Conservation (phyloP, 2,329 filamentous ascomycete genomes). For the Rosellinia necatrix region DNA sequence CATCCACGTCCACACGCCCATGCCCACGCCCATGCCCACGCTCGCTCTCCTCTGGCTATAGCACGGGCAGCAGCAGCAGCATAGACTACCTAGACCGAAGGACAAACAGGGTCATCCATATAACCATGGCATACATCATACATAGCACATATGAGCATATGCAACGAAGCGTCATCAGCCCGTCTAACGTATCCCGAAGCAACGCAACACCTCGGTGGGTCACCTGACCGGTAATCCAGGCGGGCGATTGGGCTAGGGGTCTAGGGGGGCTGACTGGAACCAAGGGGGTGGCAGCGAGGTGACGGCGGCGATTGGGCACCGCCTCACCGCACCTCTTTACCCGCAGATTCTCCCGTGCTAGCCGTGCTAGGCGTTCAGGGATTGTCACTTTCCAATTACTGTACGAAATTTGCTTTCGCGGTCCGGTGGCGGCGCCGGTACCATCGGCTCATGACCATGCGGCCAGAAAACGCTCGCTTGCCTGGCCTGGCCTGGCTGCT, state of each 20-base stretch:
- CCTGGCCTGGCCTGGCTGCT: not conserved
- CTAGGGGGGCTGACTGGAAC: not conserved
- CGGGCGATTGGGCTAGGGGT: slow-evolving; percentile 11
- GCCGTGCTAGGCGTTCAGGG: slow-evolving; percentile 24
- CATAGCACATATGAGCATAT: not conserved
- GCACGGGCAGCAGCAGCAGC: too few species aligned
- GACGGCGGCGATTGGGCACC: slow-evolving; percentile 18
- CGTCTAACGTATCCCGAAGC: slow-evolving; percentile 2
- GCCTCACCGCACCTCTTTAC: slow-evolving; percentile 26
- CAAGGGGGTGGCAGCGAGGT: slow-evolving; percentile 2
- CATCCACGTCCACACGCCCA: too few species aligned
- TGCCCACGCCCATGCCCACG: too few species aligned
- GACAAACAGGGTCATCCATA: too few species aligned
- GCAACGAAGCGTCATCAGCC: not conserved
- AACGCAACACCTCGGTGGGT: slow-evolving; percentile 16
- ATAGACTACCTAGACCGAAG: too few species aligned
- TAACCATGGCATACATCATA: not conserved
- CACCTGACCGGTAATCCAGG: slow-evolving; percentile 20
- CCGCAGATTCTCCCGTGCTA: slow-evolving; percentile 28
- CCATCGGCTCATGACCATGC: slow-evolving; percentile 21
- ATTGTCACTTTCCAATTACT: slow-evolving; percentile 16
- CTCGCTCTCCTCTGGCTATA: too few species aligned
- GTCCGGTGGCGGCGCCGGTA: slow-evolving; percentile 25
- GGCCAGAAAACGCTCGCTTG: slow-evolving; percentile 9
- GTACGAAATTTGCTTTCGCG: slow-evolving; percentile 15